These are phyloP conservation scores for Calocybe cyanea DNA, from an alignment of 768 basidiomycete species.

Conservation along the genomic window DNA sequence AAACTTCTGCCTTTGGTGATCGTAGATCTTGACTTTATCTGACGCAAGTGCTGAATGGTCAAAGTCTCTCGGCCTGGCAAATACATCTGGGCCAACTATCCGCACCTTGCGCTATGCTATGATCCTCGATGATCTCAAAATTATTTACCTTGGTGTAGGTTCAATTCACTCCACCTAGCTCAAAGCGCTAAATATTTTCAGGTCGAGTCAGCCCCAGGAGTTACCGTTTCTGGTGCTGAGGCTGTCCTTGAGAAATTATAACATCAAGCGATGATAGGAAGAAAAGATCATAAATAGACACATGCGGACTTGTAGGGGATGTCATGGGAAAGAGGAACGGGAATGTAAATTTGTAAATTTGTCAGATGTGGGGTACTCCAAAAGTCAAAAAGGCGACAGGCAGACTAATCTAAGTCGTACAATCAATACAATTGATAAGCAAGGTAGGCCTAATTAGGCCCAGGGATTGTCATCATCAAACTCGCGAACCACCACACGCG, in stretches of 20 bases:
- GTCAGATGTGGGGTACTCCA: conserved; percentile 3
- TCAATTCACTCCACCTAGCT: neutral
- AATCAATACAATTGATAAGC: neutral
- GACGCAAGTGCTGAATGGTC: conserved; percentile 59
- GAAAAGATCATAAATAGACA: conserved; percentile 8
- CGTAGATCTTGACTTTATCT: conserved; percentile 55
- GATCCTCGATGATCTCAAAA: conserved; percentile 65
- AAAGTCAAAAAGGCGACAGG: conserved; percentile 8
- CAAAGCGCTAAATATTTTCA: conserved; percentile 19
- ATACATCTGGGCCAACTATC: conserved; percentile 49
- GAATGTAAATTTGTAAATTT: conserved; percentile 1
- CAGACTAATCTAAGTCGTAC: conserved; percentile 7
- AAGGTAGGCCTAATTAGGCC: conserved; percentile 33
- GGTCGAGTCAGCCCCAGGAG: conserved; percentile 48
- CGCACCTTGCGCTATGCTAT: conserved; percentile 63
- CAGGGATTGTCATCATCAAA: conserved; percentile 56
- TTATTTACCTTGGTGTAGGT: conserved; percentile 61
- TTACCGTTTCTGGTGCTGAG: conserved; percentile 56
- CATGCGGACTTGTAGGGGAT: neutral
- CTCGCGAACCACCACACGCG: conserved; percentile 26
- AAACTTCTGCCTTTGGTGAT: neutral
- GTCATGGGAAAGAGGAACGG: neutral
- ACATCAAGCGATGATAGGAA: conserved; percentile 7
- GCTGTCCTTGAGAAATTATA: conserved; percentile 50
- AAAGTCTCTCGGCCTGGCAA: conserved; percentile 45